Base-by-base conservation (phyloP, 1,284 basidiomycete genomes). In the Singerocomus inundabilis region DNA sequence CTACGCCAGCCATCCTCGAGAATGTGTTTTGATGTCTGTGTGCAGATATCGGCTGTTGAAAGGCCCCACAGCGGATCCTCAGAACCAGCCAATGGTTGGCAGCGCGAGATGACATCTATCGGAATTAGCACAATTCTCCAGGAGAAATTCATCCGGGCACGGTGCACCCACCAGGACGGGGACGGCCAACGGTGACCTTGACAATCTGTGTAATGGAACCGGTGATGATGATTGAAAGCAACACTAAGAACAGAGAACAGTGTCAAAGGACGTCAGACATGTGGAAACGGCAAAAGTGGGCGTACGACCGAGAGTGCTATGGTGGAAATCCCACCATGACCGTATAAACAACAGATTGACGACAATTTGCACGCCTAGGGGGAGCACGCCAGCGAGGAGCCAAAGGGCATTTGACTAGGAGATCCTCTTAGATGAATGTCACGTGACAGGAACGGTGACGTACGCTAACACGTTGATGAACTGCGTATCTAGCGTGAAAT, bases 1-100 rank as follows among this genome's bases (percentile, higher is more conserved):
- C 82, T 85, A 52, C 82, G 77, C 73, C 85, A 91, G 0, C 88
- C 88, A 49, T 88, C 83, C 37, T 76, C 71, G 37, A 88, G 63
- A 1, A 74, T 70, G 25, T 62, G 50, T 18, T 61, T 59, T 52
- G 81, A 68, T 1, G 73, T 73, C 55, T 77, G 77, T 1, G 85
- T 85, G 67, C 90, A 92, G 48, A 91, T 81, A 3, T 70, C 71
- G 4, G 71, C 69, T 0, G 78, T 82, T 0, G 81, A 82, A 7
- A 91, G 71, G 0, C 86, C 87, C 46, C 73, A 84, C 1, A 72
- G 60, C 0, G 81, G 77, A 56, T 90, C 83, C 1, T 58, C 60
- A 0, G 81, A 72, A 2, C 78, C 81, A 0, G 67, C 46, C 5
- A 54, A 38, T 1, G 89, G 88, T 21, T 80, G 73, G 65, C 88